These are phyloP conservation scores for Saccharomycopsis sp. DNA, from an alignment of 805 yeast genomes.

Conservation along the genomic window DNA sequence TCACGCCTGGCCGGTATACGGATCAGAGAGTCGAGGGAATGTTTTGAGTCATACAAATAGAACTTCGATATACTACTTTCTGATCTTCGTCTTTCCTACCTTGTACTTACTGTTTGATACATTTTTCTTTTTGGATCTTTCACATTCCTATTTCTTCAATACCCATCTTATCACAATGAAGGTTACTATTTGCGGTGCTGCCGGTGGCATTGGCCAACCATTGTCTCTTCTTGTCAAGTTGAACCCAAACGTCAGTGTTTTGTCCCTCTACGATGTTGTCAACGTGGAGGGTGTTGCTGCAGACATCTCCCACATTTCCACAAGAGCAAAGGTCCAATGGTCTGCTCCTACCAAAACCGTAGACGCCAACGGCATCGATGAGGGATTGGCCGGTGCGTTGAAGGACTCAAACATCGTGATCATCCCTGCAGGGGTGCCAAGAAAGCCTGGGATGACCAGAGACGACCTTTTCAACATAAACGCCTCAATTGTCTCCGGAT, in stretches of 20 bases:
- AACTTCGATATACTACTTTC: too few species aligned
- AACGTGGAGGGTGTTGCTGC: slow-evolving; percentile 83
- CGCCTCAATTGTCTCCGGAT: slow-evolving; percentile 68
- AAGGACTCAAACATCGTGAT: slow-evolving; percentile 24
- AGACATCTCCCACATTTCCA: slow-evolving; percentile 77
- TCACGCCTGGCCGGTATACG: too few species aligned
- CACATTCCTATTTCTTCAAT: too few species aligned
- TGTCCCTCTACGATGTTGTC: slow-evolving; percentile 81
- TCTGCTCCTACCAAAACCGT: slow-evolving; percentile 43
- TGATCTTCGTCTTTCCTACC: too few species aligned
- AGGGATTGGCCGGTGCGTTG: slow-evolving; percentile 25
- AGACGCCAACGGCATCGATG: slow-evolving; percentile 27
- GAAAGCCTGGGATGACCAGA: slow-evolving; percentile 94
- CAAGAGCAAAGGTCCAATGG: slow-evolving; percentile 53
- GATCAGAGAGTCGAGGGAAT: too few species aligned
- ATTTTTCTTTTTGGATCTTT: too few species aligned
- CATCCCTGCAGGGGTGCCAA: slow-evolving; percentile 83
- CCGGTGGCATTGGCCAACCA: slow-evolving; percentile 95
- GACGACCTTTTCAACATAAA: slow-evolving; percentile 82
- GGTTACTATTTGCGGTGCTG: slow-evolving; percentile 86
- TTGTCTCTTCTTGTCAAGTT: slow-evolving; percentile 74
- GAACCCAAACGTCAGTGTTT: slow-evolving; percentile 45
- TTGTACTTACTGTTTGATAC: too few species aligned
- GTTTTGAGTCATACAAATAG: too few species aligned
- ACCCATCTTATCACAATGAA: slow-evolving; percentile 38